Evolutionary conservation across 106 monocot genomes (phyloP).

Genomic region (Dactylorhiza incarnata): DNA sequence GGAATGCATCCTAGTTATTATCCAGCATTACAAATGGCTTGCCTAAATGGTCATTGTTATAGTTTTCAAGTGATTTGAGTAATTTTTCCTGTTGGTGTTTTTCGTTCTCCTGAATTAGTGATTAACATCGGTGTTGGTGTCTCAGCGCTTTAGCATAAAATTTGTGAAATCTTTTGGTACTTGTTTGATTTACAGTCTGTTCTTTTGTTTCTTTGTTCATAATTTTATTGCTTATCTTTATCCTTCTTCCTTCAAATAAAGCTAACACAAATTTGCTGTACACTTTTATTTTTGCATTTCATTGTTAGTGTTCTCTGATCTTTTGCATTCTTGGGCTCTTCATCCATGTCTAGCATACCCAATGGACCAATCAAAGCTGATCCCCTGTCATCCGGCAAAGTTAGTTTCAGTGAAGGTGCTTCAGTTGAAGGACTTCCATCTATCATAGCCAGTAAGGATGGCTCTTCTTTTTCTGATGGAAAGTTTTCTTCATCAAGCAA

Average conservation of each 20-base stretch:
- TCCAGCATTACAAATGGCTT: neutral
- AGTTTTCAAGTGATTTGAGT: neutral
- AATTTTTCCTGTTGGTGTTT: neutral
- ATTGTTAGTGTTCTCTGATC: neutral
- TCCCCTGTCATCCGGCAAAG: neutral
- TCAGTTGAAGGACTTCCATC: neutral
- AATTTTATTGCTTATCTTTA: neutral
- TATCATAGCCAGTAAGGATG: neutral
- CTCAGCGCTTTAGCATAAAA: neutral
- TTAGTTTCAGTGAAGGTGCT: neutral
- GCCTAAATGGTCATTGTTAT: conserved; percentile 2
- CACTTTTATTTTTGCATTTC: neutral
- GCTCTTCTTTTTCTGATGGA: neutral
- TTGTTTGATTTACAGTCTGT: neutral
- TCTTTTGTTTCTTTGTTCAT: neutral
- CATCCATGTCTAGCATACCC: neutral
- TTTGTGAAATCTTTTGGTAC: neutral
- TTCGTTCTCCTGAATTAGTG: neutral
- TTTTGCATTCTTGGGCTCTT: neutral
- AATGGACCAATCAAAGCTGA: conserved; percentile 2
- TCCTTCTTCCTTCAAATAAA: neutral
- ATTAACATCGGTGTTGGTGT: neutral
- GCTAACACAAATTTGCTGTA: neutral
- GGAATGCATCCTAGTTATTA: neutral
- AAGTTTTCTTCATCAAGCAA: neutral